A percentile compares a stretch with the other conserved stretches of the same genome.
Conservation (phyloP, 306 rosid species). For the Cucurbita moschata region DNA sequence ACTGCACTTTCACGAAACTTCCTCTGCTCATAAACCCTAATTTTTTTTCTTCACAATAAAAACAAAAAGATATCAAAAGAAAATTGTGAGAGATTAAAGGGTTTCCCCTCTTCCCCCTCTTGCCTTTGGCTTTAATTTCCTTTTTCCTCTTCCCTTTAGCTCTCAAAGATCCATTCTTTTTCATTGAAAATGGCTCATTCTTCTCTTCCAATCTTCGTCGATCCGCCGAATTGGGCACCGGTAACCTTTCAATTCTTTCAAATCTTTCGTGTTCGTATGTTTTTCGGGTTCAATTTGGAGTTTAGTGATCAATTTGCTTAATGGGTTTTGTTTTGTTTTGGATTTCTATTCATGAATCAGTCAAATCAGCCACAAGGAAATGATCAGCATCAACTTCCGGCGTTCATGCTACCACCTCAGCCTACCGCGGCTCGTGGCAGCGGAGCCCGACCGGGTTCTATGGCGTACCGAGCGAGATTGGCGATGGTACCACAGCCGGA, state of each 20-base stretch:
- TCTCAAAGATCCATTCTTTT: not conserved
- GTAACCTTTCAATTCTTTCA: slow-evolving; percentile 38
- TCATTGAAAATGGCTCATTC: slow-evolving; percentile 56
- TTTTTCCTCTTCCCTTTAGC: too few relatives aligned
- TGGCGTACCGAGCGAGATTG: slow-evolving; percentile 72
- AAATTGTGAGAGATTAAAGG: not conserved
- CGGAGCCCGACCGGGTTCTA: slow-evolving; percentile 49
- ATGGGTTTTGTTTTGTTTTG: not conserved
- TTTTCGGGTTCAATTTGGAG: slow-evolving; percentile 5
- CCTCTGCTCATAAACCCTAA: too few relatives aligned
- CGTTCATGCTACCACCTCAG: slow-evolving; percentile 11
- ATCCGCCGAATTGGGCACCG: slow-evolving; percentile 95
- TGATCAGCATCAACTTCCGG: slow-evolving; percentile 20
- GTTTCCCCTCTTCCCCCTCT: not conserved
- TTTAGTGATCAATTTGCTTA: not conserved
- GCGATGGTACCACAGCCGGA: slow-evolving; percentile 73
- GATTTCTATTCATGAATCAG: slow-evolving; percentile 11
- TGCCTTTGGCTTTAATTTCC: not conserved
- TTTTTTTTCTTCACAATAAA: not conserved
- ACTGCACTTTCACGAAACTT: too few relatives aligned
- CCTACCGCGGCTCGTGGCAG: slow-evolving; percentile 7
- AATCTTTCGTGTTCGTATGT: too few relatives aligned
- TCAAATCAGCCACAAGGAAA: slow-evolving; percentile 15
- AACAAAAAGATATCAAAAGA: slow-evolving; percentile 4
- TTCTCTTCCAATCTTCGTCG: slow-evolving; percentile 87